Percentiles rank a stretch among this genome's conserved stretches.
Conservation (phyloP, 495 filamentous ascomycete species). For the Durotheca rogersii region DNA sequence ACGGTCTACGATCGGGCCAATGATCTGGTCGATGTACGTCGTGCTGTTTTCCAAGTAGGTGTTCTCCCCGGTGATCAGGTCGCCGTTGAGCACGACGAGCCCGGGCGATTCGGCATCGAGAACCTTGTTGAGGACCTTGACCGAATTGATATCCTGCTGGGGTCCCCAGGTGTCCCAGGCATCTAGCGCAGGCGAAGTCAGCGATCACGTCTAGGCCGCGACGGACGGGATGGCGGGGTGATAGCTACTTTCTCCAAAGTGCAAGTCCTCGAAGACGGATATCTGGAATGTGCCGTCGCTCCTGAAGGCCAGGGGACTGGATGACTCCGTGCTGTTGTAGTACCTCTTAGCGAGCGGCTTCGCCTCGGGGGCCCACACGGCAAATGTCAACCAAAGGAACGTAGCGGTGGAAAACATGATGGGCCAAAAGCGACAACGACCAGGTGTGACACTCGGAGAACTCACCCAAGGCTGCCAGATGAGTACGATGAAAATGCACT, state of each 20-base stretch:
- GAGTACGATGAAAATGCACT: conserved; percentile 3
- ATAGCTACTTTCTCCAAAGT: conserved; percentile 64
- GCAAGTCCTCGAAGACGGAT: conserved; percentile 65
- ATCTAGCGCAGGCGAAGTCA: conserved; percentile 31
- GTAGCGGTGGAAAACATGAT: conserved; percentile 6
- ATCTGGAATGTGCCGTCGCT: conserved; percentile 49
- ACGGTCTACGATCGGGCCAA: conserved; percentile 53
- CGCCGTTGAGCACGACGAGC: conserved; percentile 72
- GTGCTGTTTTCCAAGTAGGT: conserved; percentile 58
- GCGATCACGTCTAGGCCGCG: background rate
- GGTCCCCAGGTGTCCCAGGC: conserved; percentile 58
- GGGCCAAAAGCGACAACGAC: background rate
- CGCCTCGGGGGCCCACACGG: conserved; percentile 10
- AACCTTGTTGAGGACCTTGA: conserved; percentile 59
- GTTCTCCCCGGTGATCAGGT: conserved; percentile 71
- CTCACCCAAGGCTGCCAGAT: conserved; percentile 9
- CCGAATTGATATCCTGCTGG: conserved; percentile 59
- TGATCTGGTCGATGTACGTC: conserved; percentile 61
- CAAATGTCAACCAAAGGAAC: conserved; percentile 1
- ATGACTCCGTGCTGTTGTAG: conserved; percentile 15
- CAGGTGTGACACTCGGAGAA: conserved; percentile 1
- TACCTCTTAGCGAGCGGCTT: conserved; percentile 11
- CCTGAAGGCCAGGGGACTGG: conserved; percentile 42
- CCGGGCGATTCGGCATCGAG: conserved; percentile 57
- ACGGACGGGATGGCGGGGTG: background rate